Base-by-base conservation (phyloP, 2,329 filamentous ascomycete species). In the Chaetoscypha palmicola region DNA sequence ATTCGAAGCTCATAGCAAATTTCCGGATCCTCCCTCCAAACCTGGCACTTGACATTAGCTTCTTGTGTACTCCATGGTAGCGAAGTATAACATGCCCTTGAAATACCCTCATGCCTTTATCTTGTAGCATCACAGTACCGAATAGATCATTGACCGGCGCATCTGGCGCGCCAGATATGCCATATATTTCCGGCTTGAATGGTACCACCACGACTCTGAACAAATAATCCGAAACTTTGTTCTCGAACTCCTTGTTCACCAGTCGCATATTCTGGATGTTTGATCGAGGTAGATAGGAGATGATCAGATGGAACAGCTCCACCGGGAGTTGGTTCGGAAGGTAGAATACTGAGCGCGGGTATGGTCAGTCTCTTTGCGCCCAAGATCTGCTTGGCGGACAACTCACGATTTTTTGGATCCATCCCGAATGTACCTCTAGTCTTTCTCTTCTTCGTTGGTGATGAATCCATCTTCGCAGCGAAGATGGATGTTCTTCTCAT, bases 1-100 rank as follows among this genome's bases (percentile, higher is more conserved):
- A 69, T 55, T 86, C 81, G 48, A 86, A 78, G 19, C 78, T 79
- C 58, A 87, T 74, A 4, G 79, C 82, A 55, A 83, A 84, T 41
- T 72, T 73, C 21, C 67, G 65, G 44, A 86, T 81, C 43, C 77
- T 71, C 22, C 66, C 64, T 9, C 77, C 77, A 59, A 83, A 81
- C 12, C 56, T 57, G 30, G 11, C 4, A 30, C 32, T 46, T 12
- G 14, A 49, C 43, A 52, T 48, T 17, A 17, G 14, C 19, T 16
- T 22, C 2, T 5, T 16, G 4, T 9, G n/a, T 7, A 2, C 30
- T n/a, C 19, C 4, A 19, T n/a, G 16, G 7, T 9, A 14, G 23
- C 5, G 20, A 20, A 11, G 17, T n/a, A 14, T 2, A 12, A 45
- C 46, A 9, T 38, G 52, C 51, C 72, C 70, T 51, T 76, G 63